A percentile compares a stretch with the other conserved stretches of the same genome.
phyloP scores from a whole-genome alignment of 441 rosid genomes.

The Adansonia madagascariensis region DNA sequence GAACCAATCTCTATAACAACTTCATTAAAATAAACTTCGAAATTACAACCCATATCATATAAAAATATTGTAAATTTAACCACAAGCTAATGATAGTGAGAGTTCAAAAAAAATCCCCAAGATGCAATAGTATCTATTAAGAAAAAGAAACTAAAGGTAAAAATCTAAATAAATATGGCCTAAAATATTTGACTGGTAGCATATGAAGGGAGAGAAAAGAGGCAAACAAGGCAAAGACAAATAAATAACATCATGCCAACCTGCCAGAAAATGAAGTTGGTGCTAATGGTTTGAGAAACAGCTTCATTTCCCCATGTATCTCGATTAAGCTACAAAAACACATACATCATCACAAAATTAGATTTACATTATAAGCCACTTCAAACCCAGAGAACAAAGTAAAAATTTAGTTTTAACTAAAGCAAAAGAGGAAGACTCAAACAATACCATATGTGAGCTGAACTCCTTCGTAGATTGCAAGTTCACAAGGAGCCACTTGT shows the following conservation, averaged over 20 bases:
- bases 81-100: not conserved
- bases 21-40: not conserved
- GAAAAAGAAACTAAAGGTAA: not conserved
- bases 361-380: slow-evolving; percentile 8
- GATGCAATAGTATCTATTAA: not conserved
- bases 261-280: slow-evolving; percentile 97
- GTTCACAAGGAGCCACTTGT: slow-evolving; percentile 93
- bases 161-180: slow-evolving; percentile 7
- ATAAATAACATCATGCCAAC: slow-evolving; percentile 37
- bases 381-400: slow-evolving; percentile 6
- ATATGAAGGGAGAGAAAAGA: not conserved
- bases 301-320: slow-evolving; percentile 98
- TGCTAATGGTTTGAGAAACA: slow-evolving; percentile 79
- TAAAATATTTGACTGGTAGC: not conserved
- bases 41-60: not conserved
- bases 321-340: slow-evolving; percentile 79
- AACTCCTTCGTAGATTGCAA: slow-evolving; percentile 90
- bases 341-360: slow-evolving; percentile 22
- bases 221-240: slow-evolving; percentile 5
- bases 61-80: slow-evolving; percentile 7
- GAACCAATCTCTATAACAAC: not conserved
- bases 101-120: not conserved
- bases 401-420: not conserved
- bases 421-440: slow-evolving; percentile 11
- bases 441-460: slow-evolving; percentile 90